phyloP scores from a whole-genome alignment of 441 rosid species.

The Adansonia grandidieri region DNA sequence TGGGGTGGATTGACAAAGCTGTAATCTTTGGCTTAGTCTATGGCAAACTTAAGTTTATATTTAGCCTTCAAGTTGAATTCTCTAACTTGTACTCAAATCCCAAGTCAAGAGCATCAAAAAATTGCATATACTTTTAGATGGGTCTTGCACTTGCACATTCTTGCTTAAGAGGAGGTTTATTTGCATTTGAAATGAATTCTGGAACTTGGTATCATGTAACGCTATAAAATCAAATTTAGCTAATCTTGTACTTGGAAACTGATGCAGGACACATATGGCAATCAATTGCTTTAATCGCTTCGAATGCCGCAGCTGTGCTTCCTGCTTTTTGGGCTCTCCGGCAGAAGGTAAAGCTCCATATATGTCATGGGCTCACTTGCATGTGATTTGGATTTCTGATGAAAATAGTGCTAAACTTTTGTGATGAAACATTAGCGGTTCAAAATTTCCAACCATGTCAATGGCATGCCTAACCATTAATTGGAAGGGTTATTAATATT shows the following conservation, averaged over 20 bases:
- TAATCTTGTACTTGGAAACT: conserved; percentile 39
- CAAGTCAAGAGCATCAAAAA: conserved; percentile 1
- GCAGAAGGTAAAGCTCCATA: conserved; percentile 62
- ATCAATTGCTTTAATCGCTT: conserved; percentile 80
- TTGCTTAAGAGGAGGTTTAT: conserved; percentile 18
- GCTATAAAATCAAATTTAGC: conserved; percentile 26
- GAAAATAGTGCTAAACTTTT: not conserved
- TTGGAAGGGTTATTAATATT: not conserved
- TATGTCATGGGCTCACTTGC: not conserved
- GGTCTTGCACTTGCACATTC: not conserved
- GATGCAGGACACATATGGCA: conserved; percentile 78
- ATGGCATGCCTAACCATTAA: not conserved
- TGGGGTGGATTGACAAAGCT: not conserved
- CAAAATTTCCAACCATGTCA: not conserved
- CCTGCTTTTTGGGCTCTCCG: conserved; percentile 94
- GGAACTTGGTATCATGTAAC: conserved; percentile 18
- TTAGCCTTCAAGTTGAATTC: not conserved
- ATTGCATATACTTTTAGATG: conserved; percentile 13
- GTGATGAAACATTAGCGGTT: not conserved
- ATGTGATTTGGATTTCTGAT: not conserved
- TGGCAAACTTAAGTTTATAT: not conserved
- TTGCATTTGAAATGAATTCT: conserved; percentile 20
- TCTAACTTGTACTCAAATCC: not conserved
- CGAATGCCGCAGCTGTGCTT: conserved; percentile 88
- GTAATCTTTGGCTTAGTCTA: not conserved